Percentiles rank a stretch among this genome's conserved stretches.
Evolutionary conservation across 768 basidiomycete species (phyloP).

Genomic region (Naematelia encephala): DNA sequence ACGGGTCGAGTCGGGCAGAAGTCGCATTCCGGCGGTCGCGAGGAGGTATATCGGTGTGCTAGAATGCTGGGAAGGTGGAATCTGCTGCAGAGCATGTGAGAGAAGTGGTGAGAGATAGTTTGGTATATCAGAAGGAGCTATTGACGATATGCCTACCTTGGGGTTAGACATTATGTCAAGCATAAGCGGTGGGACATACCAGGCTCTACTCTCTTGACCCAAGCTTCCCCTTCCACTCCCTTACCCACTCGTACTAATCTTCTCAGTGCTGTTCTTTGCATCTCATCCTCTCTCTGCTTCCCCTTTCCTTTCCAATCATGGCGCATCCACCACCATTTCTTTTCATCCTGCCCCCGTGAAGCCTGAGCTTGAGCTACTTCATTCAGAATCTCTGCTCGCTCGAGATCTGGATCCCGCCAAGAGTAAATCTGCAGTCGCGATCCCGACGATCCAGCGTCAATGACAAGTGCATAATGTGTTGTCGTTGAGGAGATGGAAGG

Average conservation of each 20-base stretch:
- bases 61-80: conserved; percentile 79
- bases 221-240: conserved; percentile 78
- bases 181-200: conserved; percentile 58
- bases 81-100: conserved; percentile 70
- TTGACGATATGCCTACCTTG: conserved; percentile 77
- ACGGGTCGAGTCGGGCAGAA: conserved; percentile 68
- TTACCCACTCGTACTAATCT: conserved; percentile 82
- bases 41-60: conserved; percentile 89
- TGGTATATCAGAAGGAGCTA: conserved; percentile 68
- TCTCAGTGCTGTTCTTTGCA: conserved; percentile 40
- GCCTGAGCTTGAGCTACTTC: conserved; percentile 49
- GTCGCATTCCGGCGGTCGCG: conserved; percentile 96
- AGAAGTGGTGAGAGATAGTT: conserved; percentile 78
- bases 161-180: neutral
- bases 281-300: conserved; percentile 55
- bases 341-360: conserved; percentile 57
- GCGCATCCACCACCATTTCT: conserved; percentile 70
- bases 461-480: conserved; percentile 61
- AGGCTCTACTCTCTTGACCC: conserved; percentile 90
- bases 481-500: conserved; percentile 39
- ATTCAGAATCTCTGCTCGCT: conserved; percentile 56
- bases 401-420: conserved; percentile 77
- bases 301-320: conserved; percentile 55
- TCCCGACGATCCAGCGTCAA: conserved; percentile 98
- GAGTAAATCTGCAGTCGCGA: conserved; percentile 95